Percentiles rank a stretch among this genome's conserved stretches.
phyloP scores from a whole-genome alignment of 495 filamentous ascomycete genomes.

The Neurospora tetraspora region DNA sequence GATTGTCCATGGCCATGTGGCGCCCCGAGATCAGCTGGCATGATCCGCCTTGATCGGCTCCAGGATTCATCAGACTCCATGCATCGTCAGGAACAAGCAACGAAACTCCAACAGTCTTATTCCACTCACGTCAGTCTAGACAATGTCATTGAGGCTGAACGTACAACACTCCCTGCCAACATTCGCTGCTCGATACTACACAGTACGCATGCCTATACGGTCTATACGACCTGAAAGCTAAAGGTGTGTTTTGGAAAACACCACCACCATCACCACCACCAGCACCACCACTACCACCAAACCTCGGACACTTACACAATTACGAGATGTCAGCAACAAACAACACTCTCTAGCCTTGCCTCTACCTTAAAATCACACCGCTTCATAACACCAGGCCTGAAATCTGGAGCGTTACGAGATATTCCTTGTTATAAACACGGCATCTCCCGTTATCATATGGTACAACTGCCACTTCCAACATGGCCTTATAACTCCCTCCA shows the following conservation, averaged over 20 bases:
- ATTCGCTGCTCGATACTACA: not conserved
- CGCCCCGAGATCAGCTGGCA: slow-evolving; percentile 5
- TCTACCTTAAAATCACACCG: not conserved
- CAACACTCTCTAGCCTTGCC: not conserved
- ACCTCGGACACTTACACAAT: not conserved
- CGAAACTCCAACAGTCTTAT: not conserved
- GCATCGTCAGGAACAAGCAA: not conserved
- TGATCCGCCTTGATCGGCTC: slow-evolving; percentile 1
- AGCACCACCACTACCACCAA: not conserved
- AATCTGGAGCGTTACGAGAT: not conserved
- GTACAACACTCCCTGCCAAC: not conserved
- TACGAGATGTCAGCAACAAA: not conserved
- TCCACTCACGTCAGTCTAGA: not conserved
- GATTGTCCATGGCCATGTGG: not conserved
- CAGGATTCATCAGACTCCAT: not conserved
- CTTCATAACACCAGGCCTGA: not conserved
- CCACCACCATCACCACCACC: not conserved
- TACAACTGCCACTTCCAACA: not conserved
- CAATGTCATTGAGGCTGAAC: not conserved
- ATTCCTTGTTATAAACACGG: not conserved
- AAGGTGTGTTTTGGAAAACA: not conserved
- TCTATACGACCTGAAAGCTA: not conserved
- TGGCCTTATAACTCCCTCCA: not conserved
- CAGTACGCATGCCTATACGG: not conserved
- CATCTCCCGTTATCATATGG: not conserved